These are phyloP conservation scores for Lepraria neglecta DNA, from an alignment of 495 filamentous ascomycete genomes.

Conservation along the genomic window DNA sequence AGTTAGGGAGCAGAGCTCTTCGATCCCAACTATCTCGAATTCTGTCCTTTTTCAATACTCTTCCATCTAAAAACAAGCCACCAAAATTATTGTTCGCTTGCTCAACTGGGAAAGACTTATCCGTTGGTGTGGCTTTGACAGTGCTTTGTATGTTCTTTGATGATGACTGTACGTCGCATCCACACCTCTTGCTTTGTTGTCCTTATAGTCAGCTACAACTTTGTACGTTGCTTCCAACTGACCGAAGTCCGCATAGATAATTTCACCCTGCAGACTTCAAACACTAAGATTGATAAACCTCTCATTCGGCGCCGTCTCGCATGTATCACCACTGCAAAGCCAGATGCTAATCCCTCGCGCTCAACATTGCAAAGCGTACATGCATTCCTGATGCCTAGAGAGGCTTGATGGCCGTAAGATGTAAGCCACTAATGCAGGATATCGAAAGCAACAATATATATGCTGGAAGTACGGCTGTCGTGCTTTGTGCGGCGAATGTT, in stretches of 20 bases:
- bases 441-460: neutral
- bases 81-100: constrained; percentile 53
- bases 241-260: constrained; percentile 28
- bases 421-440: neutral
- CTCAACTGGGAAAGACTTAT: constrained; percentile 58
- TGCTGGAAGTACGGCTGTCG: neutral
- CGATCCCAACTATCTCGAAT: constrained; percentile 56
- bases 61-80: constrained; percentile 14
- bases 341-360: constrained; percentile 71
- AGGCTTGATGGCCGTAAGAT: neutral
- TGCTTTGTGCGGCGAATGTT: neutral
- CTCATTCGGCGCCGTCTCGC: constrained; percentile 68
- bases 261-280: constrained; percentile 32
- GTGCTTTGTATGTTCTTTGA: constrained; percentile 58
- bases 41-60: constrained; percentile 39
- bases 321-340: constrained; percentile 66
- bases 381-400: constrained; percentile 64
- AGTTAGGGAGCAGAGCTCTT: constrained; percentile 69
- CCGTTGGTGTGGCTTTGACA: constrained; percentile 54
- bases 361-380: constrained; percentile 82
- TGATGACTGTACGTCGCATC: constrained; percentile 43
- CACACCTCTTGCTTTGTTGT: neutral
- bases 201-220: neutral
- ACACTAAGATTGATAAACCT: constrained; percentile 55
- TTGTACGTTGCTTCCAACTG: constrained; percentile 13